Base-by-base conservation (phyloP, 2,329 filamentous ascomycete species). In the Fusarium phyllophilum region DNA sequence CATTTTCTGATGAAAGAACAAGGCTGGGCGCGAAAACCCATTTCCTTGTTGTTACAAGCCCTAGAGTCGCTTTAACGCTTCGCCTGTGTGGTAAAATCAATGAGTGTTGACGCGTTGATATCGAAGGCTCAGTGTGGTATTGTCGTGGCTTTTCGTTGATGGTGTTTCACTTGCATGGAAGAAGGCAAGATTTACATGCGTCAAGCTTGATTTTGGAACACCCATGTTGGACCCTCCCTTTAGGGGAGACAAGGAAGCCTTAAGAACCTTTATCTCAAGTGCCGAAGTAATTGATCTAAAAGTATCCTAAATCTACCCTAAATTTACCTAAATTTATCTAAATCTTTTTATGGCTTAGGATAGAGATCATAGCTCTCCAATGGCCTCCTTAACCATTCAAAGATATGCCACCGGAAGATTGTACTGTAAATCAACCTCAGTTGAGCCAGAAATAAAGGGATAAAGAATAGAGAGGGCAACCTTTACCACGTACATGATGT, bases 101-200 rank as follows among this genome's bases (percentile, higher is more conserved):
- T 31, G 22, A 70, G 17, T 44, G 34, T 65, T 70, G 67, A 70
- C 67, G 66, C 59, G 67, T 66, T 54, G 41, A 59, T 70, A 24
- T 45, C 10, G 33, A 44, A 44, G 41, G 42, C 14, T 38, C 7
- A 38, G 36, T 36, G 26, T 17, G 24, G 15, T 22, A 48, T 48
- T 24, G 38, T 58, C n/a, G 41, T 29, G 29, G 34, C 26, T 54
- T 65, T 17, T 63, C 33, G 26, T 34, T 26, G 12, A 24, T 31
- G 41, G n/a, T 38, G 67, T 70, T 66, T 70, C 66, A 70, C 52
- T 59, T 55, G 45, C 34, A 66, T 62, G 48, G 29, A 70, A 49
- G 29, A 6, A 46, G 66, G 34, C 26, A 65, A 59, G 67, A 66
- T 70, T 70, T 42, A 44, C 63, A 34, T 31, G 26, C 36, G 22